Base-by-base conservation (phyloP, 2,329 filamentous ascomycete species). In the Coniochaeta sp. region DNA sequence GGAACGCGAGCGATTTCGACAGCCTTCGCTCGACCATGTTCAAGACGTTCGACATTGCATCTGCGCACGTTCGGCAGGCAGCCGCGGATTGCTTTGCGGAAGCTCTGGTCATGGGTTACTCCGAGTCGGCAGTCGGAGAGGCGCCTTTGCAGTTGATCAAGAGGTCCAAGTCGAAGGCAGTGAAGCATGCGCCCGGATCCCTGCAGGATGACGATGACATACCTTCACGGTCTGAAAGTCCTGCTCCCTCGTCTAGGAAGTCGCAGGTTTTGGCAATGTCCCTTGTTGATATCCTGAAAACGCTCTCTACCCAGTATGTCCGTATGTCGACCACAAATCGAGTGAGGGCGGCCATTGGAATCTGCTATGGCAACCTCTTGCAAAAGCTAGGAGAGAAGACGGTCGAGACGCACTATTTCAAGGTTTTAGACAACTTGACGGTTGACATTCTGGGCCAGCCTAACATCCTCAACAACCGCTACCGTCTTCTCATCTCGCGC, bases 1-100 rank as follows among this genome's bases (percentile, higher is more conserved):
- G 92, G 69, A 96, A 96, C 69, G 86, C 89, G 16, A 88, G 82
- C 71, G 95, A 99, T 70, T 96, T 96, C 69, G 95, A 99, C 66
- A 91, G 89, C 71, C 75, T 98, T 22, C 92, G 93, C 73, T 84
- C 83, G 36, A 85, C 89, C 6, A 77, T 96, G 17, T 95, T 92
- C 82, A 98, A 96, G 73, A 84, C 89, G 0, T 88, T 96, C 62
- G 95, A 99, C 66, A 93, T 88, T 38, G 74, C 86, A 1, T 89
- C 88, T 56, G 76, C 87, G 0, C 82, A 87, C 30, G 91, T 96
- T 58, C 85, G 95, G 62, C 90, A 93, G 73, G 90, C 93, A 2
- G 91, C 91, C 3, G 93, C 92, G 7, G 90, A 91, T 59, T 93
- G 90, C 70, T 80, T 98, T 61, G 89, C 92, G 10, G 86, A 91